Base-by-base conservation (phyloP, 345 rosid species). In the Conringia planisiliqua region DNA sequence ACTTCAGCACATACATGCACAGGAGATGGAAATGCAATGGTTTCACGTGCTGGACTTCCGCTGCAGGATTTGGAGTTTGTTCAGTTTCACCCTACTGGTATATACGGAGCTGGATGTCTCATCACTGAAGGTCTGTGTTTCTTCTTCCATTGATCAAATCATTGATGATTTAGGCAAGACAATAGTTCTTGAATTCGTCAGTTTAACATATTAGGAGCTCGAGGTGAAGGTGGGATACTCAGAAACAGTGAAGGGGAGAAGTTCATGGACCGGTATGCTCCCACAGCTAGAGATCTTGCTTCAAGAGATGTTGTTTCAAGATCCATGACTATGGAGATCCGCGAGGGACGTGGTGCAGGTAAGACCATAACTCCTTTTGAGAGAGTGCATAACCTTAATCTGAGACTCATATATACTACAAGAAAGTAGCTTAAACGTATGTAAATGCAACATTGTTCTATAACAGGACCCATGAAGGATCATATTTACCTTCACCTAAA, bases 1-100 rank as follows among this genome's bases (percentile, higher is more conserved):
- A 91, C 98, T 69, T 94, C 97, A 36, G 98, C 98, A 63, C 98
- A 94, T 85, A 91, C 98, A 47, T 94, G 97, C 79, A 94, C 98
- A 26, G 97, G 98, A 63, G 98, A 94, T 80, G 98, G 98, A 67
- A 94, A 90, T 74, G 93, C 96, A 11, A 90, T 94, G 98, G 97
- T 85, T 80, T 88, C 98, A 17, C 87, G 98, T 3, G 97, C 97
- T 26, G 96, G 97, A 56, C 71, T 94, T 32, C 96, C 98, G 0
- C 86, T 75, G 2, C 79, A 94, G 85, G 98, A 94, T 81, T 85
- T 91, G 74, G 98, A 94, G 87, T 94, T 94, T 74, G 97, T 94
- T 61, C 97, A 94, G 67, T 94, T 94, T 70, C 98, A 94, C 65
- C 98, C 98, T 27, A 94, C 98, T 24, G 98, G 97, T 66, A 87